Evolutionary conservation across 2,329 filamentous ascomycete genomes (phyloP).

Genomic region (Nemania sp.): DNA sequence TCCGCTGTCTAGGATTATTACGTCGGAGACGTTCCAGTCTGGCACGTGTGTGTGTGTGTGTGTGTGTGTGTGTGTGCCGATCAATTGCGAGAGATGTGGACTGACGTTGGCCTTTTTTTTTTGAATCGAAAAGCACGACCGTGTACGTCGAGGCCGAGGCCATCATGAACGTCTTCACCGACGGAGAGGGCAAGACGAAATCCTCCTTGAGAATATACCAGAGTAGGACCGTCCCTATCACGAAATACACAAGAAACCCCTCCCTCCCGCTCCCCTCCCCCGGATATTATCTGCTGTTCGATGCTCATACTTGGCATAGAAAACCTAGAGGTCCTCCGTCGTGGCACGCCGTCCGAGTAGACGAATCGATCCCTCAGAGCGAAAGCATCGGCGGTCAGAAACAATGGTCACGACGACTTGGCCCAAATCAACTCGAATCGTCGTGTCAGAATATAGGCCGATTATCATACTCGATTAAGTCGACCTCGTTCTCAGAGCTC

Average conservation of each 20-base stretch:
- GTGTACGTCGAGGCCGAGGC: slow-evolving; percentile 86
- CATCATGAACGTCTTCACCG: slow-evolving; percentile 67
- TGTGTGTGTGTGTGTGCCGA: too few species aligned
- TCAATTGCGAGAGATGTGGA: too few species aligned
- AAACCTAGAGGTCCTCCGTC: slow-evolving; percentile 53
- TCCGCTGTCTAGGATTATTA: neutral
- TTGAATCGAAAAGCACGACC: slow-evolving; percentile 62
- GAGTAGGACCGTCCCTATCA: slow-evolving; percentile 60
- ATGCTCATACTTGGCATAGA: slow-evolving; percentile 40
- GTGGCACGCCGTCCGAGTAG: slow-evolving; percentile 28
- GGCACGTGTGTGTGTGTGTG: too few species aligned
- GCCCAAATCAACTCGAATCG: neutral
- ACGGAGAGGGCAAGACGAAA: slow-evolving; percentile 70
- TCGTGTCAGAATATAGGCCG: neutral
- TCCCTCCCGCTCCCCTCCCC: too few species aligned
- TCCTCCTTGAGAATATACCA: slow-evolving; percentile 73
- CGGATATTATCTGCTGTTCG: neutral
- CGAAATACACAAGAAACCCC: too few species aligned
- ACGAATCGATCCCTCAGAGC: neutral
- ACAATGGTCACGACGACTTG: neutral
- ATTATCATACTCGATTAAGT: neutral
- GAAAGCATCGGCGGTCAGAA: too few species aligned
- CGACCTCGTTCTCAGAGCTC: neutral
- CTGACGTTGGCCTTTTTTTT: too few species aligned
- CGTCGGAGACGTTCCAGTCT: too few species aligned